phyloP scores from a whole-genome alignment of 768 basidiomycete genomes.

The Mycena metata region DNA sequence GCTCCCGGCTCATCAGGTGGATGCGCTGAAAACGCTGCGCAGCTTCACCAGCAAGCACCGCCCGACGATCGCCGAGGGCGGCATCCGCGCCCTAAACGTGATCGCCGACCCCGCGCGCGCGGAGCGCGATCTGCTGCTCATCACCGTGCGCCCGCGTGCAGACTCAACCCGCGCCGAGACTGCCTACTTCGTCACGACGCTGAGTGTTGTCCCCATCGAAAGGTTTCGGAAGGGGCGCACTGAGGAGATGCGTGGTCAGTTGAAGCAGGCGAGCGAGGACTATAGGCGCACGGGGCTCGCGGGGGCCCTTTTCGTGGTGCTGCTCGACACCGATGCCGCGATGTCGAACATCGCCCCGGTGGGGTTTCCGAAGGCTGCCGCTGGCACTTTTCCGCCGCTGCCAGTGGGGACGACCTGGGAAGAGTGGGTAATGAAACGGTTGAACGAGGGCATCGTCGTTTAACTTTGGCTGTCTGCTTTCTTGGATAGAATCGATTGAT shows the following conservation, averaged over 20 bases:
- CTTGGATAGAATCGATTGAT: no score
- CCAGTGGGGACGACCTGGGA: neutral
- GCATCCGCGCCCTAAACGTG: constrained; percentile 1
- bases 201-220: neutral
- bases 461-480: no score
- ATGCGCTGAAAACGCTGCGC: constrained; percentile 7
- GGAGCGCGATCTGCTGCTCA: constrained; percentile 14
- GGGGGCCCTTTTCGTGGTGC: constrained; percentile 1
- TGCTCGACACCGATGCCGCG: neutral
- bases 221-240: neutral
- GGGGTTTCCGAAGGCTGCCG: neutral
- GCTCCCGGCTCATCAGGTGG: neutral
- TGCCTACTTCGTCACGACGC: neutral
- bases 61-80: constrained; percentile 2
- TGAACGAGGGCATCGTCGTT: constrained; percentile 16
- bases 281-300: constrained; percentile 2
- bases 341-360: constrained; percentile 6
- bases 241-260: constrained; percentile 12
- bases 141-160: neutral
- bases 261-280: constrained; percentile 20
- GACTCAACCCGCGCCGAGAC: constrained; percentile 1
- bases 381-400: neutral
- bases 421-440: constrained; percentile 5
- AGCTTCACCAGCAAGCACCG: constrained; percentile 20
- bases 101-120: constrained; percentile 11